These are phyloP conservation scores for Claviceps lovelessii DNA, from an alignment of 2,329 filamentous ascomycete genomes.

Conservation along the genomic window DNA sequence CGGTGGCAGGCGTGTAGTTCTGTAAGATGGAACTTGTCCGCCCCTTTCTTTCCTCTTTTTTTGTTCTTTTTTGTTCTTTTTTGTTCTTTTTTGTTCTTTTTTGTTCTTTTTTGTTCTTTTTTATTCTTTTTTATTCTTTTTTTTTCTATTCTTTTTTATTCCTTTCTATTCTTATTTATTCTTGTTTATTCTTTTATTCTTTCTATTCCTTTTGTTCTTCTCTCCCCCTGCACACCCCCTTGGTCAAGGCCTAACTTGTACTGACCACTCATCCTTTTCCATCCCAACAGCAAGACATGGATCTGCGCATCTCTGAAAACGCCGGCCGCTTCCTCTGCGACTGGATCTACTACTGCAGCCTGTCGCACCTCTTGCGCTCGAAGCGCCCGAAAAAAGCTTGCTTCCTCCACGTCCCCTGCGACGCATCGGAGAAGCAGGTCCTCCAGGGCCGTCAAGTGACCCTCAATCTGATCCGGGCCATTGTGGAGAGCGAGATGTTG, in stretches of 20 bases:
- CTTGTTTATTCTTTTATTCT: too few species aligned
- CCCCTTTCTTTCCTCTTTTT: background rate
- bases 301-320: constrained; percentile 50
- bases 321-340: constrained; percentile 64
- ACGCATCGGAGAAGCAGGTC: constrained; percentile 34
- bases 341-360: constrained; percentile 60
- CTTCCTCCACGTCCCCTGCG: constrained; percentile 60
- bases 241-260: background rate
- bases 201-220: background rate
- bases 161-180: too few species aligned
- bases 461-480: constrained; percentile 39
- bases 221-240: background rate
- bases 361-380: constrained; percentile 41
- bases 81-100: too few species aligned
- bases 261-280: background rate
- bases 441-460: constrained; percentile 35
- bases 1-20: constrained; percentile 39
- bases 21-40: constrained; percentile 21
- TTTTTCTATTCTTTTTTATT: too few species aligned
- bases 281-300: constrained; percentile 20
- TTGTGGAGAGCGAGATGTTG: constrained; percentile 36
- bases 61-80: too few species aligned
- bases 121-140: too few species aligned
- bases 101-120: too few species aligned
- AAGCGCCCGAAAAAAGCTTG: constrained; percentile 37